Evolutionary conservation across 2,329 filamentous ascomycete genomes (phyloP).

Genomic region (Fusarium secorum): DNA sequence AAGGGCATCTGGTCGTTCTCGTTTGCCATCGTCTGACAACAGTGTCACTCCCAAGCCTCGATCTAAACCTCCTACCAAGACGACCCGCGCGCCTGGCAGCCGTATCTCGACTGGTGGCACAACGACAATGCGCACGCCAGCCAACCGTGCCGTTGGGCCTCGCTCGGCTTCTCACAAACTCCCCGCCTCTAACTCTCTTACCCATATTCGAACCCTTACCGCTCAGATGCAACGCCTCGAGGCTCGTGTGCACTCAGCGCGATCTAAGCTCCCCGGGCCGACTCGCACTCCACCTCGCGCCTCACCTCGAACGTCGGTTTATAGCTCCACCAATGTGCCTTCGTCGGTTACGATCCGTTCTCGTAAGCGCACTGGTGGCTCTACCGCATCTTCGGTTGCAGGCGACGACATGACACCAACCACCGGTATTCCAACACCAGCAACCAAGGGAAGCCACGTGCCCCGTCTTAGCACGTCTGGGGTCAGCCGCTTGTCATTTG

Average conservation of each 20-base stretch:
- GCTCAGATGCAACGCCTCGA: constrained; percentile 98
- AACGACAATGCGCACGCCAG: constrained; percentile 58
- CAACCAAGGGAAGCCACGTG: constrained; percentile 58
- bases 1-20: constrained; percentile 48
- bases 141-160: constrained; percentile 61
- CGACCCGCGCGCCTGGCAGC: constrained; percentile 47
- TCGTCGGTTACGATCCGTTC: constrained; percentile 71
- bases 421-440: constrained; percentile 50
- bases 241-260: constrained; percentile 87
- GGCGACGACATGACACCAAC: constrained; percentile 62
- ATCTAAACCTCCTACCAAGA: constrained; percentile 52
- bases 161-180: constrained; percentile 60
- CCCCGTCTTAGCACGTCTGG: constrained; percentile 68
- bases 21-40: constrained; percentile 63
- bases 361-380: constrained; percentile 71
- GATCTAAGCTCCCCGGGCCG: constrained; percentile 89
- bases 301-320: constrained; percentile 70
- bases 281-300: constrained; percentile 77
- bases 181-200: constrained; percentile 74
- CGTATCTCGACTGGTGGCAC: constrained; percentile 57
- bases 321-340: constrained; percentile 55
- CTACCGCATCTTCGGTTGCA: constrained; percentile 58
- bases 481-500: constrained; percentile 70
- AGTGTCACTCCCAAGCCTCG: constrained; percentile 67
- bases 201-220: constrained; percentile 91